These are phyloP conservation scores for Komagataella kurtzmanii DNA, from an alignment of 805 yeast genomes.

Conservation along the genomic window DNA sequence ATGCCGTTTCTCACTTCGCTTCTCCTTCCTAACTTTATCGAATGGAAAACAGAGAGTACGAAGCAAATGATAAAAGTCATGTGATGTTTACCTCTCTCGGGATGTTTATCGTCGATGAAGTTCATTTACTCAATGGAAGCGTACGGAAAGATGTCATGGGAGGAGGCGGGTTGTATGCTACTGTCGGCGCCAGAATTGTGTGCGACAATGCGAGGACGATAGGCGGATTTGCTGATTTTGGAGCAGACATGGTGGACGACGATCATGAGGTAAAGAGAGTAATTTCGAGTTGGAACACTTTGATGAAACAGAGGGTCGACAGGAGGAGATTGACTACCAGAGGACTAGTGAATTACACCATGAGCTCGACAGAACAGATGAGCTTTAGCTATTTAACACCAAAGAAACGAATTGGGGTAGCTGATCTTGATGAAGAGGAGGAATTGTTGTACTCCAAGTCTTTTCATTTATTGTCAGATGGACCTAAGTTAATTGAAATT, in stretches of 20 bases:
- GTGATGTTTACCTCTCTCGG: constrained; percentile 56
- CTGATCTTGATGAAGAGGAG: constrained; percentile 32
- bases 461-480: constrained; percentile 66
- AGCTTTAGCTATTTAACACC: constrained; percentile 49
- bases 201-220: constrained; percentile 25
- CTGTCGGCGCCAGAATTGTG: constrained; percentile 57
- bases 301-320: constrained; percentile 49
- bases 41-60: not conserved
- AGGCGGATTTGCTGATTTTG: constrained; percentile 71
- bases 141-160: constrained; percentile 50
- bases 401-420: constrained; percentile 42
- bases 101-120: constrained; percentile 84
- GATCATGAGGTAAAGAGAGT: not conserved
- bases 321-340: constrained; percentile 41
- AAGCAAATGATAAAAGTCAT: not conserved
- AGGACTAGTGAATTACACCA: constrained; percentile 47
- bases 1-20: not conserved
- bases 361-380: constrained; percentile 56
- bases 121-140: constrained; percentile 34
- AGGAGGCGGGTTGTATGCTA: constrained; percentile 82
- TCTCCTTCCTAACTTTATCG: not conserved
- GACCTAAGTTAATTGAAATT: constrained; percentile 41
- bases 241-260: constrained; percentile 55
- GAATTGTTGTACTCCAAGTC: constrained; percentile 26
- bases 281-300: constrained; percentile 14